These are phyloP conservation scores for Ustilago trichophora DNA, from an alignment of 1,284 basidiomycete genomes.

Conservation along the genomic window DNA sequence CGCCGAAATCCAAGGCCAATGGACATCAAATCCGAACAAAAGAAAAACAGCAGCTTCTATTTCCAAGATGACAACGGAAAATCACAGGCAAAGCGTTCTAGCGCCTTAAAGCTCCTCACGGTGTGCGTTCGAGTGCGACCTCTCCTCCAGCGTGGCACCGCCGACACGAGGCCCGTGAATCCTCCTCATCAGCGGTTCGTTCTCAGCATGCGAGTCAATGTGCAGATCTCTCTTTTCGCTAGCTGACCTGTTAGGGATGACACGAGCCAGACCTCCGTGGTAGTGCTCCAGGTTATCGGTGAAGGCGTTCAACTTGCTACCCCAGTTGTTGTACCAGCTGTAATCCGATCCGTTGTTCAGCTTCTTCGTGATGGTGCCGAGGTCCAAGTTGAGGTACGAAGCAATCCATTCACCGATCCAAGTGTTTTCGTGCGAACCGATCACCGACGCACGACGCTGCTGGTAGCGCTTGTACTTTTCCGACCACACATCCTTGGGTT, in stretches of 20 bases:
- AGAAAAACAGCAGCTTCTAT: too few species aligned
- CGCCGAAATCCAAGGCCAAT: too few species aligned
- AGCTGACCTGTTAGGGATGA: slow-evolving; percentile 18
- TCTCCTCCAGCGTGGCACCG: slow-evolving; percentile 13
- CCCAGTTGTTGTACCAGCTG: slow-evolving; percentile 52
- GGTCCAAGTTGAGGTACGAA: slow-evolving; percentile 43
- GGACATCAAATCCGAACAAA: too few species aligned
- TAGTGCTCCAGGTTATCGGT: slow-evolving; percentile 51
- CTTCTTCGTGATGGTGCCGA: slow-evolving; percentile 37
- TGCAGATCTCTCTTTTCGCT: slow-evolving; percentile 26
- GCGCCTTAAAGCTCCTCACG: slow-evolving; percentile 33
- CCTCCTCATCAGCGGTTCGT: slow-evolving; percentile 35
- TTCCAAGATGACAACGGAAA: too few species aligned
- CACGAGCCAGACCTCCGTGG: slow-evolving; percentile 43
- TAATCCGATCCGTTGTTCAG: slow-evolving; percentile 52
- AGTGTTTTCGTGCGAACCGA: slow-evolving; percentile 59
- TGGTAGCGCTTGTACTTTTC: slow-evolving; percentile 30
- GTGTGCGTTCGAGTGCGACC: slow-evolving; percentile 21
- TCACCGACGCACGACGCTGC: slow-evolving; percentile 16
- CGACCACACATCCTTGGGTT: slow-evolving; percentile 13
- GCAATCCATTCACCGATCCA: slow-evolving; percentile 55
- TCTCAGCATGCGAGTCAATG: slow-evolving; percentile 28
- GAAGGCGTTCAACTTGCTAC: slow-evolving; percentile 34
- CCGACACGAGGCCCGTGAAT: slow-evolving; percentile 32
- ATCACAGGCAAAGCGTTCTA: too few species aligned